Evolutionary conservation across 768 basidiomycete genomes (phyloP).

Genomic region (Lactarius sanguifluus): DNA sequence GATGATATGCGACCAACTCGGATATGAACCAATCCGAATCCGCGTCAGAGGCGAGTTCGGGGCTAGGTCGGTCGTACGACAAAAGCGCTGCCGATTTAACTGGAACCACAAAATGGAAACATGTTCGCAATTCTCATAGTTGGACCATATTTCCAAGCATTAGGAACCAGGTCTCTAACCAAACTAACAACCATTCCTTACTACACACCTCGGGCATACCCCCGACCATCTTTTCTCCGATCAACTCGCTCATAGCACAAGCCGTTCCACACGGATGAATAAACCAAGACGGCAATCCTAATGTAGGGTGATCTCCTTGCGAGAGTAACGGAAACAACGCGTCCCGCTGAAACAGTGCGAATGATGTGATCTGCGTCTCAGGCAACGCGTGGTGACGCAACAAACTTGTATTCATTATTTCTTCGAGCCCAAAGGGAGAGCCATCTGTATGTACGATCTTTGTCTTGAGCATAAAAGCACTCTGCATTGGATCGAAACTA

Average conservation of each 20-base stretch:
- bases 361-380: constrained; percentile 48
- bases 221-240: constrained; percentile 46
- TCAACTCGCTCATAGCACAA: constrained; percentile 63
- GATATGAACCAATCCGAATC: constrained; percentile 31
- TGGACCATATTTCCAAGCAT: constrained; percentile 66
- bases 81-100: constrained; percentile 24
- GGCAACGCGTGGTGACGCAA: constrained; percentile 53
- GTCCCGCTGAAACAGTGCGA: constrained; percentile 50
- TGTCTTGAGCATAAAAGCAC: constrained; percentile 17
- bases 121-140: constrained; percentile 37
- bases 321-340: constrained; percentile 75
- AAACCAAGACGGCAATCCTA: constrained; percentile 77
- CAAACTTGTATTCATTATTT: constrained; percentile 57
- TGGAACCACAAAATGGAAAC: background rate
- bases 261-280: constrained; percentile 85
- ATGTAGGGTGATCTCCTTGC: constrained; percentile 82
- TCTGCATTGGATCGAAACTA: constrained; percentile 30
- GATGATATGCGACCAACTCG: constrained; percentile 28
- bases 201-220: constrained; percentile 25
- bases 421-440: constrained; percentile 53
- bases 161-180: constrained; percentile 79
- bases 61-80: constrained; percentile 29
- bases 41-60: constrained; percentile 24
- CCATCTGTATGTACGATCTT: constrained; percentile 56
- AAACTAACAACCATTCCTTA: constrained; percentile 40